Conservation (phyloP, 1,284 basidiomycete species). For the Leccinum subrobustum region DNA sequence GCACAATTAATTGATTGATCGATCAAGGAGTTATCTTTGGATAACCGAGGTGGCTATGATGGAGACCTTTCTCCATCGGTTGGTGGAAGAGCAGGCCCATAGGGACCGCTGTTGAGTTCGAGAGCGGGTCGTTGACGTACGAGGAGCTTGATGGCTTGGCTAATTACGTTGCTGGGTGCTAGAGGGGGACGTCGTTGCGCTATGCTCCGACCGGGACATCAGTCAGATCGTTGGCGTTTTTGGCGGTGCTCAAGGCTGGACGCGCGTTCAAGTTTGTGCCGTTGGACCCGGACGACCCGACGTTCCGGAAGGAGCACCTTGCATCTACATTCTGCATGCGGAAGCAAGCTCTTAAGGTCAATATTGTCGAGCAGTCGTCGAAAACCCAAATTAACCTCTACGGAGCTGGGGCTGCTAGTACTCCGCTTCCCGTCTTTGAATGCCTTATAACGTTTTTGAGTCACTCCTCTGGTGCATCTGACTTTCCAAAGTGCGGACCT, state of each 20-base stretch:
- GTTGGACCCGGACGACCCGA: slow-evolving; percentile 33
- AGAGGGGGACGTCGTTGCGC: slow-evolving; percentile 27
- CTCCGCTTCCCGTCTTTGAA: too few species aligned
- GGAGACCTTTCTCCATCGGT: slow-evolving; percentile 25
- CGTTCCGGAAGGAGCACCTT: slow-evolving; percentile 25
- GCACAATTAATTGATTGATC: slow-evolving; percentile 18
- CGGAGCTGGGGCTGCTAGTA: too few species aligned
- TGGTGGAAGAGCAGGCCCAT: slow-evolving; percentile 25
- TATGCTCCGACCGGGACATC: slow-evolving; percentile 29
- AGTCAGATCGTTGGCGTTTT: slow-evolving; percentile 23
- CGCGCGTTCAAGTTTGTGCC: slow-evolving; percentile 1
- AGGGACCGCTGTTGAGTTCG: slow-evolving; percentile 29
- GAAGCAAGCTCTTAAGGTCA: too few species aligned
- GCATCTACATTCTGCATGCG: too few species aligned
- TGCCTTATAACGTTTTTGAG: too few species aligned
- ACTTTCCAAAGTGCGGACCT: too few species aligned
- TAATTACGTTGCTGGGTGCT: slow-evolving; percentile 29
- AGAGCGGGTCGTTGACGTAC: slow-evolving; percentile 27
- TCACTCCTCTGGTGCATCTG: too few species aligned
- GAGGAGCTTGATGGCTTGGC: slow-evolving; percentile 24
- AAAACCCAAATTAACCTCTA: too few species aligned
- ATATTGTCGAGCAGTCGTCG: too few species aligned
- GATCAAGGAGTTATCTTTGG: slow-evolving; percentile 28
- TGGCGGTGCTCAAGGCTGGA: slow-evolving; percentile 35
- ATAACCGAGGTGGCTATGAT: slow-evolving; percentile 7